Base-by-base conservation (phyloP, 495 filamentous ascomycete species). In the Cercophora sp. region DNA sequence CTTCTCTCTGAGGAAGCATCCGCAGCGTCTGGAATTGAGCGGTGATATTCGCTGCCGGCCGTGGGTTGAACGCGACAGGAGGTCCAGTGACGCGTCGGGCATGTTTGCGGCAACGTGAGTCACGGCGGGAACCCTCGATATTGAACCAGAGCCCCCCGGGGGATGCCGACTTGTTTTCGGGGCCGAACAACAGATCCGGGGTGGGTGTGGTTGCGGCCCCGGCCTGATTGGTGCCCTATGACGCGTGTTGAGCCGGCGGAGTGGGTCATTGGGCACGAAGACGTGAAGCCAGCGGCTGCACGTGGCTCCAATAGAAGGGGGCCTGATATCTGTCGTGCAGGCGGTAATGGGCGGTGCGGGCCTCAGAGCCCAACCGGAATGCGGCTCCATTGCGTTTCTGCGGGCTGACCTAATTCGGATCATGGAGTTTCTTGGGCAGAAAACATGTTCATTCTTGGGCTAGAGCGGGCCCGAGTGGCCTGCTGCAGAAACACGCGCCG, bases 1-100 rank as follows among this genome's bases (percentile, higher is more conserved):
- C 68, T 95, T 54, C 70, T 96, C 25, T 78, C 85, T 31, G 55
- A 64, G 41, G 62, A 65, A 31, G 57, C 65, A 29, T 51, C 56
- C 27, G 59, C 66, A 34, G 49, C 53, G 13, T 34, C 56, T 29
- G 50, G 31, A 31, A 56, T 54, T 61, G 61, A 67, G 68, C 58
- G 72, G 59, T 75, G 56, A 66, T 47, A 54, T 31, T 27, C 20
- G 24, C 16, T 47, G 39, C 31, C n/a, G 42, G 52, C 25, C 40
- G 34, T 29, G 20, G 36, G 50, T 27, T 34, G 48, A 41, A 51
- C 46, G 54, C 50, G 43, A 52, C 51, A 49, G 41, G 43, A 56
- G 39, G 37, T 64, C 59, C 57, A 59, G 59, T 64, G 61, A 64
- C 57, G 24, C 55, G 50, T 55, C 35, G 36, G 36, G 50, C 40